Conservation (phyloP, 2,329 filamentous ascomycete species). For the Botryotinia globosa region DNA sequence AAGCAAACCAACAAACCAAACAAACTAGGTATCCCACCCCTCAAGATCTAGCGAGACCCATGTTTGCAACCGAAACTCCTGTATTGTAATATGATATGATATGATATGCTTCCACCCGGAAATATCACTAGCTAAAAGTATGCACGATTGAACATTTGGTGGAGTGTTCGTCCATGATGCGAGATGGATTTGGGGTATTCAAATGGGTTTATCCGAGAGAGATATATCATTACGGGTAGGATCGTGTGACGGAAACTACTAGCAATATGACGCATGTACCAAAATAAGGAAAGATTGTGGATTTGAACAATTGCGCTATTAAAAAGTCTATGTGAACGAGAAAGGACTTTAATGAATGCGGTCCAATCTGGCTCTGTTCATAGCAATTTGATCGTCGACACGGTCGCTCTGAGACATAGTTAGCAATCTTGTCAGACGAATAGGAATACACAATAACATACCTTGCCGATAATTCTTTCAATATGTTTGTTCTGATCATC, state of each 20-base stretch:
- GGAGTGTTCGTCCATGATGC: background rate
- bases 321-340: background rate
- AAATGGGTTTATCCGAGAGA: background rate
- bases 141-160: background rate
- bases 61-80: conserved; percentile 11
- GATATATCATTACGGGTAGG: background rate
- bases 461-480: conserved; percentile 75
- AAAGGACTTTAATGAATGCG: conserved; percentile 32
- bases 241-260: background rate
- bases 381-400: conserved; percentile 76
- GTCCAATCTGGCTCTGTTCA: conserved; percentile 61
- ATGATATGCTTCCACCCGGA: background rate
- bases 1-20: background rate
- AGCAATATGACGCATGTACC: background rate
- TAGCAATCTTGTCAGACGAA: conserved; percentile 31
- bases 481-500: conserved; percentile 76
- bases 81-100: background rate
- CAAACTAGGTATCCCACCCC: background rate
- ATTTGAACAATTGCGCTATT: background rate
- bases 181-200: background rate
- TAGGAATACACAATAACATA: conserved; percentile 41
- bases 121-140: background rate
- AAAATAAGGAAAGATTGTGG: background rate
- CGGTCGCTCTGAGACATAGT: conserved; percentile 63
- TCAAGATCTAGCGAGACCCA: background rate